Conservation (phyloP, 2,329 filamentous ascomycete species). For the Trichoderma harzianum region DNA sequence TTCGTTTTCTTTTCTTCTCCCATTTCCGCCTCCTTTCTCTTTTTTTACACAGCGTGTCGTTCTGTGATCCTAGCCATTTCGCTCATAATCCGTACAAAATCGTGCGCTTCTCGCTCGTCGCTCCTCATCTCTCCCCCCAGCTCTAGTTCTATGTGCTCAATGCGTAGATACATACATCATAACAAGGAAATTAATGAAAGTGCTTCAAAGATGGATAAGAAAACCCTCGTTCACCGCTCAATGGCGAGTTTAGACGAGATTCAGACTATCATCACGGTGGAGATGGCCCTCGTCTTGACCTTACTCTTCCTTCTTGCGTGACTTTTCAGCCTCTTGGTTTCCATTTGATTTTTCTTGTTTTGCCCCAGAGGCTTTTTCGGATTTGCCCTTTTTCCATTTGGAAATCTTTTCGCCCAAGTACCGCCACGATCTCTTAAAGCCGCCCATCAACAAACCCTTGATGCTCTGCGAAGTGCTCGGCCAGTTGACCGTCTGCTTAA, state of each 20-base stretch:
- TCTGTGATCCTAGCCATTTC: not conserved
- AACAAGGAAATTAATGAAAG: not conserved
- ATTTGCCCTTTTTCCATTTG: slow-evolving; percentile 55
- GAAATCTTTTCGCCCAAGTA: slow-evolving; percentile 80
- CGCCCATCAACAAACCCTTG: slow-evolving; percentile 80
- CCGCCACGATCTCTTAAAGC: slow-evolving; percentile 62
- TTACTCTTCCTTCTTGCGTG: slow-evolving; percentile 1
- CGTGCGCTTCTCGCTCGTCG: not conserved
- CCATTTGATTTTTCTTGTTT: slow-evolving; percentile 26
- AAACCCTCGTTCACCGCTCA: not conserved
- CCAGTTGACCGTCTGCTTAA: slow-evolving; percentile 88
- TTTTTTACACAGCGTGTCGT: not conserved
- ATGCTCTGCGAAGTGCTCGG: slow-evolving; percentile 83
- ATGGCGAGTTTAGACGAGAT: not conserved
- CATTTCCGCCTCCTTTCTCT: not conserved
- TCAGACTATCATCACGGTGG: not conserved
- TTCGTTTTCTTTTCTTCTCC: not conserved
- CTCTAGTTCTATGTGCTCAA: slow-evolving; percentile 11
- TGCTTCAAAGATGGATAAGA: not conserved
- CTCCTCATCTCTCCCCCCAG: not conserved
- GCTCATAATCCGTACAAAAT: not conserved
- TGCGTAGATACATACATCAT: slow-evolving; percentile 1
- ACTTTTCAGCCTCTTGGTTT: slow-evolving; percentile 8
- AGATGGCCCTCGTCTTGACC: too few species aligned
- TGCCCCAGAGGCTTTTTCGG: slow-evolving; percentile 25